Percentiles rank a stretch among this genome's conserved stretches.
phyloP scores from a whole-genome alignment of 176 grass and related monocot species.

The Triticum turgidum region DNA sequence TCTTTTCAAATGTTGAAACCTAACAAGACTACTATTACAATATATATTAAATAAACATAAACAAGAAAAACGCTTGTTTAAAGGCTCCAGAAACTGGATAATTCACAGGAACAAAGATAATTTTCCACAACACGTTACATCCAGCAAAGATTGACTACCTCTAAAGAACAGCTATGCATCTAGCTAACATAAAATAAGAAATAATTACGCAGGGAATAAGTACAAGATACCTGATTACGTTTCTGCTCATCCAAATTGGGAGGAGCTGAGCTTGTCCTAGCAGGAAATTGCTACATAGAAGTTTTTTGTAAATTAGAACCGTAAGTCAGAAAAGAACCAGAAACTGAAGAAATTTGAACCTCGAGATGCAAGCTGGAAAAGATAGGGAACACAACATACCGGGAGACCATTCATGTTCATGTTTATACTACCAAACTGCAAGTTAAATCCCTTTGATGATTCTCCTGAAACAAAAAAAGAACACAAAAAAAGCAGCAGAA shows the following conservation, averaged over 20 bases:
- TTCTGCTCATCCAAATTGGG: slow-evolving; percentile 97
- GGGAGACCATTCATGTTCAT: slow-evolving; percentile 69
- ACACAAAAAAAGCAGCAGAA: not conserved
- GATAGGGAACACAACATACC: slow-evolving; percentile 48
- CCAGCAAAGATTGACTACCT: slow-evolving; percentile 7
- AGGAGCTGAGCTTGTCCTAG: slow-evolving; percentile 94
- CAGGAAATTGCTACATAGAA: slow-evolving; percentile 69
- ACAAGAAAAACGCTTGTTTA: not conserved
- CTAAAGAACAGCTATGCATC: not conserved
- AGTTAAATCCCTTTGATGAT: slow-evolving; percentile 45
- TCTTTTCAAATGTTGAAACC: slow-evolving; percentile 6
- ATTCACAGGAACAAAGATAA: not conserved
- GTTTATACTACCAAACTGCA: slow-evolving; percentile 93
- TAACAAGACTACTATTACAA: not conserved
- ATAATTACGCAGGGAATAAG: not conserved
- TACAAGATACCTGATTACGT: slow-evolving; percentile 68
- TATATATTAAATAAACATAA: not conserved
- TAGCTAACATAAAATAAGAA: not conserved
- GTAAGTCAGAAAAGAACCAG: not conserved
- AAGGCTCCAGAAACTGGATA: not conserved
- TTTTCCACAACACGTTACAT: not conserved
- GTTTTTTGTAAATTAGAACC: not conserved
- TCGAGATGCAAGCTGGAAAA: slow-evolving; percentile 11
- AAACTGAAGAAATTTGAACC: not conserved
- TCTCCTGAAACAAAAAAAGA: slow-evolving; percentile 56